Percentiles rank a stretch among this genome's conserved stretches.
These are phyloP conservation scores for Hyaloscypha finlandica DNA, from an alignment of 495 filamentous ascomycete species.

Conservation along the genomic window DNA sequence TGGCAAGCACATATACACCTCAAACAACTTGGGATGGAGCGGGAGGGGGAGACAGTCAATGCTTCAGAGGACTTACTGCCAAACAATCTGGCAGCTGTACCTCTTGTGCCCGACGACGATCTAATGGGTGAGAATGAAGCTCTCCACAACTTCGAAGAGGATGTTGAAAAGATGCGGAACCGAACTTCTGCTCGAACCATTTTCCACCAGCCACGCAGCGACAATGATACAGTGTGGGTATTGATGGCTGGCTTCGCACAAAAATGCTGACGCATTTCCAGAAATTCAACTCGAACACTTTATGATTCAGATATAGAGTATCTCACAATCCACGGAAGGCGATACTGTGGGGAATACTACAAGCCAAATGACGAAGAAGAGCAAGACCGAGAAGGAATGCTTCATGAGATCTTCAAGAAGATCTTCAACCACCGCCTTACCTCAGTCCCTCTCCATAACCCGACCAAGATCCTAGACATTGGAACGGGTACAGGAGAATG, in stretches of 20 bases:
- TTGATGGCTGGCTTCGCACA: background rate
- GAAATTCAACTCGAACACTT: constrained; percentile 61
- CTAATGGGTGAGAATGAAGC: constrained; percentile 18
- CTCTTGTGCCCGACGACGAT: constrained; percentile 18
- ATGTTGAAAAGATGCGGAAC: constrained; percentile 4
- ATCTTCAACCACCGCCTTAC: constrained; percentile 61
- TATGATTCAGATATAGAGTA: constrained; percentile 57
- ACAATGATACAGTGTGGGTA: constrained; percentile 49
- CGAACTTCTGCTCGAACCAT: constrained; percentile 14
- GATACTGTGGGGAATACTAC: constrained; percentile 69
- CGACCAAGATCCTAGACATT: constrained; percentile 63
- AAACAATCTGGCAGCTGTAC: constrained; percentile 1
- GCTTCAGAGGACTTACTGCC: background rate
- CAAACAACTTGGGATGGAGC: background rate
- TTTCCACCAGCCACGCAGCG: constrained; percentile 27
- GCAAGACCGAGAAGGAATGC: constrained; percentile 67
- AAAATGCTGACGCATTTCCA: constrained; percentile 27
- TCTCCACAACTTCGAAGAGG: constrained; percentile 18
- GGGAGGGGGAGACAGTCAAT: background rate
- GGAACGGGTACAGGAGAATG: constrained; percentile 73
- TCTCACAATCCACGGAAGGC: constrained; percentile 62
- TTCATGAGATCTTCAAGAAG: constrained; percentile 65
- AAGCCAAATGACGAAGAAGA: constrained; percentile 79
- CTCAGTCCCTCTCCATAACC: constrained; percentile 52
- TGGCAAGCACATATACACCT: background rate